Percentiles rank a stretch among this genome's conserved stretches.
Conservation (phyloP, 2,329 filamentous ascomycete genomes). For the Cladosporium sp. region DNA sequence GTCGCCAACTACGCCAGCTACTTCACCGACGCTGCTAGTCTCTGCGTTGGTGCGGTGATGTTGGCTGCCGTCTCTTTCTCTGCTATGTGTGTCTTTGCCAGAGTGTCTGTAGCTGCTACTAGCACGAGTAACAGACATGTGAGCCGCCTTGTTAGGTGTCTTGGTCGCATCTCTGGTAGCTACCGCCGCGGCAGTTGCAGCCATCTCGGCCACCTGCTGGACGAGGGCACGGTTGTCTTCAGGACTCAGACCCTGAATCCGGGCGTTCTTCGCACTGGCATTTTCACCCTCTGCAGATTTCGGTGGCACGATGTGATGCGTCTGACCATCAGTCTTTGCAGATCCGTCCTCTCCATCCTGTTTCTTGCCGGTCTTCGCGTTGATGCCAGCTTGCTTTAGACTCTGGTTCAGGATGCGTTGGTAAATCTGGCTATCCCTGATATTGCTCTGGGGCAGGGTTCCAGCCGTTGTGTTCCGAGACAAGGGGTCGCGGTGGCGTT, state of each 20-base stretch:
- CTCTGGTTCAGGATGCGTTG: constrained; percentile 91
- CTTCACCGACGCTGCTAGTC: constrained; percentile 1
- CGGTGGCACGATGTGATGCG: constrained; percentile 66
- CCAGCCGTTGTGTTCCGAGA: constrained; percentile 14
- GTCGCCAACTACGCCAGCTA: not conserved
- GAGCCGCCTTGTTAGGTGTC: constrained; percentile 47
- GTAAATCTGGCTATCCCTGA: constrained; percentile 84
- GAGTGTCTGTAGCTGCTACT: constrained; percentile 5
- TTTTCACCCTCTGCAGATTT: constrained; percentile 50
- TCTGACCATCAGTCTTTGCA: constrained; percentile 35
- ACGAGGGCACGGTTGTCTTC: constrained; percentile 77
- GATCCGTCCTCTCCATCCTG: constrained; percentile 13
- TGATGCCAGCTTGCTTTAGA: constrained; percentile 72
- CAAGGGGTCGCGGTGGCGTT: constrained; percentile 15
- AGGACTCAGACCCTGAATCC: constrained; percentile 65
- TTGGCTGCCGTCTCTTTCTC: constrained; percentile 1
- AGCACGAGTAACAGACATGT: constrained; percentile 31
- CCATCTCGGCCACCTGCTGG: constrained; percentile 87
- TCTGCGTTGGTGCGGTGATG: constrained; percentile 8
- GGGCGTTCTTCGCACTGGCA: constrained; percentile 32
- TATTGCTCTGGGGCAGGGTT: constrained; percentile 44
- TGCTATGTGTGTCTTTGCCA: not conserved
- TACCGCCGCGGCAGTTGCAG: constrained; percentile 82
- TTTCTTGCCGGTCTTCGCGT: constrained; percentile 33
- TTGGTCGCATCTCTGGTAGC: constrained; percentile 71